phyloP scores from a whole-genome alignment of 2,329 filamentous ascomycete genomes.

The Neofusicoccum parvum region DNA sequence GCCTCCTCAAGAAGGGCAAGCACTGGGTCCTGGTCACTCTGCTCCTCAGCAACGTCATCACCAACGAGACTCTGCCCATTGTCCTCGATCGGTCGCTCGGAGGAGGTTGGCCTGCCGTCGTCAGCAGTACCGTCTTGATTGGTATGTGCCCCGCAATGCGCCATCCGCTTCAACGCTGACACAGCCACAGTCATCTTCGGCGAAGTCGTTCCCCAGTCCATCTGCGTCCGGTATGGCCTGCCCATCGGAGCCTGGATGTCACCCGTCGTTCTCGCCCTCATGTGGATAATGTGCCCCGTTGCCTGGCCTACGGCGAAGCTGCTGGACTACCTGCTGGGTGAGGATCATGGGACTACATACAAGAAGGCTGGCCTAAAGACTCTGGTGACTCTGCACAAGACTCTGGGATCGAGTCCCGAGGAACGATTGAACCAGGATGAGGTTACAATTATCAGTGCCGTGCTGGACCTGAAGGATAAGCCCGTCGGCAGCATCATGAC shows the following conservation, averaged over 20 bases:
- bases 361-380: conserved; percentile 98
- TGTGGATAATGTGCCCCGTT: conserved; percentile 88
- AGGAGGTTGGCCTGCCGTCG: conserved; percentile 89
- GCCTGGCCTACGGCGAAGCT: conserved; percentile 96
- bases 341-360: conserved; percentile 95
- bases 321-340: conserved; percentile 87
- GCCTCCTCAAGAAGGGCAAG: conserved; percentile 82
- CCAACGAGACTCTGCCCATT: conserved; percentile 94
- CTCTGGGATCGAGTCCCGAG: conserved; percentile 75
- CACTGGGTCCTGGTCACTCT: conserved; percentile 98
- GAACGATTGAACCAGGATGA: conserved; percentile 96
- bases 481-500: conserved; percentile 96
- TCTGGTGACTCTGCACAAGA: conserved; percentile 91
- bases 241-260: conserved; percentile 95
- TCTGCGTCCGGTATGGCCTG: conserved; percentile 94
- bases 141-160: conserved; percentile 57
- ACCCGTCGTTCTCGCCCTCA: conserved; percentile 80
- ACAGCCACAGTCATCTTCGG: conserved; percentile 82
- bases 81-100: conserved; percentile 92
- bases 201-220: conserved; percentile 91
- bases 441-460: conserved; percentile 97
- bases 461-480: conserved; percentile 95
- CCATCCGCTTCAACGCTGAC: conserved; percentile 24
- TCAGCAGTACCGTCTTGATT: conserved; percentile 91
- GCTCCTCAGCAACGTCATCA: conserved; percentile 93